These are phyloP conservation scores for Hyphodiscus sp. DNA, from an alignment of 2,329 filamentous ascomycete species.

Conservation along the genomic window DNA sequence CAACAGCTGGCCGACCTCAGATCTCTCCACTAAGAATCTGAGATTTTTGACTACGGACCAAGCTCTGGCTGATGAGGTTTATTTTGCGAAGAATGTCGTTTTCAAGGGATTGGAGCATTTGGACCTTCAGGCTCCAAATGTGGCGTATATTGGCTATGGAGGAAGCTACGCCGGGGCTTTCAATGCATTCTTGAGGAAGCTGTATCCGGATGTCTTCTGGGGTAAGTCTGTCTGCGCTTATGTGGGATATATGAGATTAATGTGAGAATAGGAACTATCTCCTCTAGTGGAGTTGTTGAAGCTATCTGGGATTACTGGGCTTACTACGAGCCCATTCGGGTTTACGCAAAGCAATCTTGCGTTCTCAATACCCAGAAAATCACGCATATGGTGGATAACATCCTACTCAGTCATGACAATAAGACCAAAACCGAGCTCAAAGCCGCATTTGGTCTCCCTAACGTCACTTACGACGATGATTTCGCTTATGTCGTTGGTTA, in stretches of 20 bases:
- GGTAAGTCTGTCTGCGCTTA: constrained; percentile 33
- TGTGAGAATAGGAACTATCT: constrained; percentile 51
- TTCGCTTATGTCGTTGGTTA: constrained; percentile 42
- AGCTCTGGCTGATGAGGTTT: constrained; percentile 72
- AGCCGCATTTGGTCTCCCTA: constrained; percentile 42
- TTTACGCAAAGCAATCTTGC: constrained; percentile 54
- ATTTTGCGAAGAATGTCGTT: constrained; percentile 67
- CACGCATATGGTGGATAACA: constrained; percentile 51
- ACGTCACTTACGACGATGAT: constrained; percentile 38
- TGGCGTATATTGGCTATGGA: constrained; percentile 73
- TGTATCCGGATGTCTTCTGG: constrained; percentile 75
- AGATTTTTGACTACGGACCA: constrained; percentile 82
- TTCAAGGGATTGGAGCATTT: constrained; percentile 64
- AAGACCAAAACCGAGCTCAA: constrained; percentile 40
- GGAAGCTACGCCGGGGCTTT: constrained; percentile 80
- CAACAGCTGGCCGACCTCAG: constrained; percentile 59
- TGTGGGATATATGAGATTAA: neutral
- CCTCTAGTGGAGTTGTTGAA: constrained; percentile 71
- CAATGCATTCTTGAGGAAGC: constrained; percentile 66
- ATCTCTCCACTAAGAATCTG: constrained; percentile 63
- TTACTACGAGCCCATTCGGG: constrained; percentile 53
- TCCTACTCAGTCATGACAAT: constrained; percentile 43
- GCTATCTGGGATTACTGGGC: constrained; percentile 73
- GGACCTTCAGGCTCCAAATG: constrained; percentile 57
- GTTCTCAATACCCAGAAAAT: constrained; percentile 57